Base-by-base conservation (phyloP, 352 stramenopile genomes). In the Phytophthora tubulina region DNA sequence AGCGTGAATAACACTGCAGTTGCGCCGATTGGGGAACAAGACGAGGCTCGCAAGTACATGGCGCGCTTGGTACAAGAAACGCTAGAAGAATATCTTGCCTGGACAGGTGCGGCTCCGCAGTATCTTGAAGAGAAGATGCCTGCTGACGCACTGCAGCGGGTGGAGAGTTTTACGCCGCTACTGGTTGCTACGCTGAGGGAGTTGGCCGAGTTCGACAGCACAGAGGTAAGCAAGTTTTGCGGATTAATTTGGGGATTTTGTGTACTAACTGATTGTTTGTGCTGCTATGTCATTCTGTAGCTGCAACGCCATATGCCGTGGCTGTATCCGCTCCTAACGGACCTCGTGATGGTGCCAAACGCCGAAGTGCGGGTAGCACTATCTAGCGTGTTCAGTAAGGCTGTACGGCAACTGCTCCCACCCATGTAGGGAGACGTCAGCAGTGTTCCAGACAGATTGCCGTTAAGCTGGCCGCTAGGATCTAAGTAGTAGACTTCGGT, bases 311-410 rank as follows among this genome's bases (percentile, higher is more conserved):
- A 96, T 61, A 70, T 94, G 67, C 15, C 55, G n/a, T 96, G 89
- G 89, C 58, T 96, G 41, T 96, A 92, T 60, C 86, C 89, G 30
- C 72, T 95, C 41, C 71, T 96, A 15, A 95, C 81, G 14, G 80
- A 89, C 42, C 74, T 96, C 1, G 86, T 95, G 57, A 88, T 82
- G 73, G 87, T 84, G 10, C 73, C 76, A 30, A 93, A 84, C 61
- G 75, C 74, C 38, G 75, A 90, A 7, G 88, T 96, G 45, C 89
- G 88, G 1, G 64, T 64, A 13, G 86, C 89, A 33, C 77, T 96
- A 5, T 70, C 76, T 8, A 70, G 76, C 10, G 88, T 96, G 36
- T 95, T 88, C 67, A 81, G 73, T 52, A 80, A 87, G 68, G 90
- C 85, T 55, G 61, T 95, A 39, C 69, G 69, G 27, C 80, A 88